Percentiles rank a stretch among this genome's conserved stretches.
These are phyloP conservation scores for Talaromyces proteolyticus DNA, from an alignment of 495 filamentous ascomycete genomes.

Conservation along the genomic window DNA sequence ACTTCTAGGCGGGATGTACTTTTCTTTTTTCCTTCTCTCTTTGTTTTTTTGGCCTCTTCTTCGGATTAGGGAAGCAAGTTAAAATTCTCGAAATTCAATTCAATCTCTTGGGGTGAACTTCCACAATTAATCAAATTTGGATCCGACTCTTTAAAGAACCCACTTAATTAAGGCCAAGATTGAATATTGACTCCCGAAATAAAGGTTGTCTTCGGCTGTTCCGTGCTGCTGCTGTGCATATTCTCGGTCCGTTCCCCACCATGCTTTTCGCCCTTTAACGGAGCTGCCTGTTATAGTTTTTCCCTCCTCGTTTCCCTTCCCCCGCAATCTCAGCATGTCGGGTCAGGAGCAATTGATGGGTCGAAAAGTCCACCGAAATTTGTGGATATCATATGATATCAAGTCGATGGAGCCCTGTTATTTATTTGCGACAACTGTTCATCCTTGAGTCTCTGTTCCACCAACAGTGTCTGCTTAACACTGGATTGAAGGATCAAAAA, in stretches of 20 bases:
- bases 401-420: background rate
- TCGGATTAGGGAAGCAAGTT: background rate
- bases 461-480: background rate
- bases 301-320: background rate
- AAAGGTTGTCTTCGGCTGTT: background rate
- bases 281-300: background rate
- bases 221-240: background rate
- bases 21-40: background rate
- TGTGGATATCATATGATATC: background rate
- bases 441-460: background rate
- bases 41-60: background rate
- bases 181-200: background rate
- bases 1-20: too few species aligned
- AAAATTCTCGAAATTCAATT: background rate
- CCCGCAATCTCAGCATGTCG: background rate
- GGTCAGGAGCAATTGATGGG: background rate
- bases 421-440: background rate
- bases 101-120: background rate
- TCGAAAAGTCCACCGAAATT: background rate
- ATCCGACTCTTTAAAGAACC: background rate
- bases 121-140: background rate
- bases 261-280: background rate
- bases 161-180: background rate
- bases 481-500: background rate
- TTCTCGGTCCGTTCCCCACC: background rate